Conservation (phyloP, 805 yeast genomes). For the Candida insectorum region DNA sequence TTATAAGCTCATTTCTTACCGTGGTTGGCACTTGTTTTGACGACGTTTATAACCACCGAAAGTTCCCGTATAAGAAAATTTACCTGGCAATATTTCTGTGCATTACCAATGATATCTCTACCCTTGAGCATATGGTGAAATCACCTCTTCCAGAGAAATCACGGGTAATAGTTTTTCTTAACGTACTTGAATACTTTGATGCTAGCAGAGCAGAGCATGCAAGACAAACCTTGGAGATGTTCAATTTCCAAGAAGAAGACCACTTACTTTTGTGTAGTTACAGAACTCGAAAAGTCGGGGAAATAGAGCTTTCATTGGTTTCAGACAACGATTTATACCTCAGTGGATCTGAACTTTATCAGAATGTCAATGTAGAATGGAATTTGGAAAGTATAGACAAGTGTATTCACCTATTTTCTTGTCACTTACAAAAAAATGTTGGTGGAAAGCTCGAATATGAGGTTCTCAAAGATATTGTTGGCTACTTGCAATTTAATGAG, state of each 20-base stretch:
- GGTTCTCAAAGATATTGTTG: slow-evolving; percentile 19
- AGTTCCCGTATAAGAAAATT: too few species aligned
- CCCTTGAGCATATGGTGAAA: too few species aligned
- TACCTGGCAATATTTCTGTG: too few species aligned
- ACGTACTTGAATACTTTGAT: background rate
- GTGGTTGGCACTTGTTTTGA: too few species aligned
- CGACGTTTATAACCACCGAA: too few species aligned
- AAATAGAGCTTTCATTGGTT: too few species aligned
- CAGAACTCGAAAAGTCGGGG: too few species aligned
- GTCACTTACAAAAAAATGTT: slow-evolving; percentile 11
- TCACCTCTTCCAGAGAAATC: too few species aligned
- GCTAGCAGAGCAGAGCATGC: background rate
- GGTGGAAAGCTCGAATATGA: too few species aligned
- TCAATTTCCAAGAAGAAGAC: background rate
- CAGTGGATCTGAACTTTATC: slow-evolving; percentile 22
- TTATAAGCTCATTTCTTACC: background rate
- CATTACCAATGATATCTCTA: too few species aligned
- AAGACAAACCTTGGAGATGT: slow-evolving; percentile 4
- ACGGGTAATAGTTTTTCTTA: background rate
- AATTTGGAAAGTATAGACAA: slow-evolving; percentile 10
- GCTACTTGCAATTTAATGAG: slow-evolving; percentile 24
- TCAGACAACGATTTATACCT: slow-evolving; percentile 13
- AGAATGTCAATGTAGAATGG: slow-evolving; percentile 19
- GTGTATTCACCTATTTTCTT: slow-evolving; percentile 12
- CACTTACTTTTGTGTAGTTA: background rate